Base-by-base conservation (phyloP, 176 grass and related monocot genomes). In the Avena eriantha region DNA sequence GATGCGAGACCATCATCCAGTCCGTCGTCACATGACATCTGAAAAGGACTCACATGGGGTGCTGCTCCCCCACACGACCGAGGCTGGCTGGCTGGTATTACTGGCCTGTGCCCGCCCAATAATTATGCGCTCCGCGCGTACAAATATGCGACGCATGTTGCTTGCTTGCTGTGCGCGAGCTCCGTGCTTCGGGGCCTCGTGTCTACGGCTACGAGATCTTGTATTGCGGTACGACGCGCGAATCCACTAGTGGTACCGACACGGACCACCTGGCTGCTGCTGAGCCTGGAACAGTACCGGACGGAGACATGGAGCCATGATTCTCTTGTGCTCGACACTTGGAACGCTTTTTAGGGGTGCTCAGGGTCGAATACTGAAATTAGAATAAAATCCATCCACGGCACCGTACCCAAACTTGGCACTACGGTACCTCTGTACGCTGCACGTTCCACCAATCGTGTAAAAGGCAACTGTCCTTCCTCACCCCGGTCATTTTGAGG, bases 41-140 rank as follows among this genome's bases (percentile, higher is more conserved):
- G 64, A 16, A 45, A 31, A 53, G 53, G 24, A 43, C 16, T 84
- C 81, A 73, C 87, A 84, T 84, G 77, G 55, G 75, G 55, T 69
- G 74, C 72, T 8, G n/a, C 29, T 47, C 41, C 23, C 29, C 34
- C 26, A 7, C 67, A 47, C 77, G 67, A 51, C 77, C 54, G 12
- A 35, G 8, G 18, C 19, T 22, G 66, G 2, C 43, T 26, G 43
- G 14, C 75, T 57, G 5, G 18, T 78, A 16, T 58, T 56, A 35
- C 17, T 77, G 75, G 50, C 76, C 76, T 41, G 35, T 47, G 23
- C 23, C 45, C 47, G 24, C 47, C 35, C 59, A 82, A 48, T 57
- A 77, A 48, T 56, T 35, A 69, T 21, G 58, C 22, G 79, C 73
- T 67, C 46, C 59, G 78, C 39, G 21, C 76, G 87, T 31, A 84